Conservation (phyloP, 176 grass and related monocot genomes). For the Lolium perenne region DNA sequence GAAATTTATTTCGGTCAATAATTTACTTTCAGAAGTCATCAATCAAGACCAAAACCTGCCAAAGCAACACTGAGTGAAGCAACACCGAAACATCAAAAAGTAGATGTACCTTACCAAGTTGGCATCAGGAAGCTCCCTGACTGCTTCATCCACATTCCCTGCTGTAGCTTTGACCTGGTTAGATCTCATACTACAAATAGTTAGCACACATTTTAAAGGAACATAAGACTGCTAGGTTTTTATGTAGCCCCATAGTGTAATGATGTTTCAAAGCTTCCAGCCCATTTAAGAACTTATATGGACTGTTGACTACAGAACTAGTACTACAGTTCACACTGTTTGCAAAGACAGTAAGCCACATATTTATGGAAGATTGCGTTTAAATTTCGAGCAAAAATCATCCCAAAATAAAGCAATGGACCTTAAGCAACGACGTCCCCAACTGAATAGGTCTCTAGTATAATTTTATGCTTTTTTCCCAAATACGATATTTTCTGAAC, state of each 20-base stretch:
- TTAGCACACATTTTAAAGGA: conserved; percentile 32
- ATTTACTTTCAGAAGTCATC: not conserved
- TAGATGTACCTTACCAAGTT: conserved; percentile 97
- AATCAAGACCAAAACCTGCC: conserved; percentile 10
- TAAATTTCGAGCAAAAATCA: not conserved
- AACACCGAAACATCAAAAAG: conserved; percentile 48
- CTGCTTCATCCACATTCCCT: conserved; percentile 96
- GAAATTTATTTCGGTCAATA: not conserved
- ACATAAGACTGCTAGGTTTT: not conserved
- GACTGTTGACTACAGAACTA: conserved; percentile 12
- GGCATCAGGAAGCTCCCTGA: conserved; percentile 98
- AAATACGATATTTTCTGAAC: not conserved
- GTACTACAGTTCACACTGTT: not conserved
- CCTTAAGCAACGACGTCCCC: not conserved
- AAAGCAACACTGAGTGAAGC: not conserved
- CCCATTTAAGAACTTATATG: conserved; percentile 22
- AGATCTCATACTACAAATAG: conserved; percentile 25
- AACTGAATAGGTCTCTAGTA: not conserved
- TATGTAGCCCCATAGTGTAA: not conserved
- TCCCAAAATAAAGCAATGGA: not conserved
- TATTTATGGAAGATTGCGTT: not conserved
- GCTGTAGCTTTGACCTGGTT: conserved; percentile 98
- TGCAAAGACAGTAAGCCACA: not conserved
- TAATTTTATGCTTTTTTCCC: not conserved
- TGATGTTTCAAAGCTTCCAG: not conserved